Percentiles rank a stretch among this genome's conserved stretches.
Evolutionary conservation across 2,329 filamentous ascomycete species (phyloP).

Genomic region (Aspergillus sp.): DNA sequence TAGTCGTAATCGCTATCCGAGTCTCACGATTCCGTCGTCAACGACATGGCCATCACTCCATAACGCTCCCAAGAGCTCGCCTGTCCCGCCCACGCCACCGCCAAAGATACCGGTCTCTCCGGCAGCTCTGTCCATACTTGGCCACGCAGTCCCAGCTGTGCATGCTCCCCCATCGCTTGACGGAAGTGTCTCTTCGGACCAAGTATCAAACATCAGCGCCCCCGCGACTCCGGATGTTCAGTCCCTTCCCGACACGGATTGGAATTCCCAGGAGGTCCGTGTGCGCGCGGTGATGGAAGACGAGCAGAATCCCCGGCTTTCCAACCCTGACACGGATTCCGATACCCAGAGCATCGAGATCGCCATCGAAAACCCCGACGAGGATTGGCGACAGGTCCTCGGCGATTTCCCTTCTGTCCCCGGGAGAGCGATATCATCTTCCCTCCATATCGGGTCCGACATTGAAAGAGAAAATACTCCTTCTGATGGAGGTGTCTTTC

Average conservation of each 20-base stretch:
- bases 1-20: constrained; percentile 54
- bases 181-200: constrained; percentile 84
- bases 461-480: constrained; percentile 27
- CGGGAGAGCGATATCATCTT: constrained; percentile 17
- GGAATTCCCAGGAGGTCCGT: constrained; percentile 49
- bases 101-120: constrained; percentile 71
- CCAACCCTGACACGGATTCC: constrained; percentile 21
- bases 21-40: constrained; percentile 59
- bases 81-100: constrained; percentile 49
- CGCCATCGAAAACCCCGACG: constrained; percentile 37
- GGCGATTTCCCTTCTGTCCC: constrained; percentile 42
- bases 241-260: constrained; percentile 57
- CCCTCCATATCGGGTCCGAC: constrained; percentile 17
- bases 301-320: constrained; percentile 22
- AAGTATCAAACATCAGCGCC: constrained; percentile 77
- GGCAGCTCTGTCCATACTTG: constrained; percentile 69
- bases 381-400: constrained; percentile 60
- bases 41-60: constrained; percentile 58
- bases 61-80: constrained; percentile 50
- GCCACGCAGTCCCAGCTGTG: constrained; percentile 67
- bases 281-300: constrained; percentile 32
- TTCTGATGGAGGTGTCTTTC: constrained; percentile 58
- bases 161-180: constrained; percentile 86
- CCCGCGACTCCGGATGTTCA: constrained; percentile 77
- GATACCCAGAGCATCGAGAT: constrained; percentile 35